Evolutionary conservation across 2,329 filamentous ascomycete genomes (phyloP).

Genomic region (Metarhizium anisopliae): DNA sequence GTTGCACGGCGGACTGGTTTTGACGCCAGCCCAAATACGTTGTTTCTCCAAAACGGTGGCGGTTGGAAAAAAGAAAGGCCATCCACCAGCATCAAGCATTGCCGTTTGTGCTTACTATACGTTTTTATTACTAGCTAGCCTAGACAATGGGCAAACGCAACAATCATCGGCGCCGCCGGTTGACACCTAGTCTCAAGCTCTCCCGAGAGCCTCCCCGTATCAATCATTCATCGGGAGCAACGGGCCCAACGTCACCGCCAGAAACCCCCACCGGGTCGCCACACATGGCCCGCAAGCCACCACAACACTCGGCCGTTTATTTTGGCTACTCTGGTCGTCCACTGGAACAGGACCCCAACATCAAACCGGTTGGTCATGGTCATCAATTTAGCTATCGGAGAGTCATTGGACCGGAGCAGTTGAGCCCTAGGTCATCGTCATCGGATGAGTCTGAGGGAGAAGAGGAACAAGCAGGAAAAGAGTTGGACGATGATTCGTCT

Average conservation of each 20-base stretch:
- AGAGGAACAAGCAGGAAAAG: constrained; percentile 11
- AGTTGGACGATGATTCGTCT: constrained; percentile 11
- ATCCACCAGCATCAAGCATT: constrained; percentile 6
- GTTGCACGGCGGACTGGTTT: not conserved
- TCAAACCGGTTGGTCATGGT: constrained; percentile 32
- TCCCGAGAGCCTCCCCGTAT: constrained; percentile 18
- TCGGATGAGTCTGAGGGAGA: constrained; percentile 15
- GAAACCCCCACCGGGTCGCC: constrained; percentile 35
- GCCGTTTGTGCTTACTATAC: constrained; percentile 6
- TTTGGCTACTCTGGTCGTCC: constrained; percentile 22
- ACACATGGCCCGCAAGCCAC: constrained; percentile 23
- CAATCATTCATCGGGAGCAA: constrained; percentile 13
- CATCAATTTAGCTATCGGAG: constrained; percentile 34
- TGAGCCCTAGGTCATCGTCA: constrained; percentile 27
- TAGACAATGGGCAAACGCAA: constrained; percentile 15
- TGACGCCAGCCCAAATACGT: constrained; percentile 1
- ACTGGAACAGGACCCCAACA: constrained; percentile 28
- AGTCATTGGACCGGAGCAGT: constrained; percentile 21
- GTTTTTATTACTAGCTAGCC: constrained; percentile 6
- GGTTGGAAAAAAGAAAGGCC: not conserved
- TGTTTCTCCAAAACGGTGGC: not conserved
- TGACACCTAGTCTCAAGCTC: constrained; percentile 32
- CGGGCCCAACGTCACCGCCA: constrained; percentile 36
- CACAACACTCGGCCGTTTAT: constrained; percentile 19
- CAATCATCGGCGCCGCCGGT: constrained; percentile 24